A percentile compares a stretch with the other conserved stretches of the same genome.
These are phyloP conservation scores for Microcos paniculata DNA, from an alignment of 345 rosid genomes.

Conservation along the genomic window DNA sequence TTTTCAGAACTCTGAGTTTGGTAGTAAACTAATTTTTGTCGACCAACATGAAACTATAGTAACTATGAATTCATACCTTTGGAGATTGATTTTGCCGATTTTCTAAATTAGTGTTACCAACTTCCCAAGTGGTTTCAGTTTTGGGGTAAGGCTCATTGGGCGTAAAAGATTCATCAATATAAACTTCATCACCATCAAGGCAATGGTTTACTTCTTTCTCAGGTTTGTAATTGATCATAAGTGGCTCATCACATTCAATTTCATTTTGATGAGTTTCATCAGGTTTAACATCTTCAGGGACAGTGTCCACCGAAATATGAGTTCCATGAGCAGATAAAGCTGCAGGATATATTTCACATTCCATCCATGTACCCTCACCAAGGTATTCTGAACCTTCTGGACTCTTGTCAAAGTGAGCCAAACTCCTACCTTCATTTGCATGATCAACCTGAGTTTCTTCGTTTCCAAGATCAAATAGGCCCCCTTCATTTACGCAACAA, in stretches of 20 bases:
- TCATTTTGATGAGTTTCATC: slow-evolving; percentile 28
- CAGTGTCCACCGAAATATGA: slow-evolving; percentile 25
- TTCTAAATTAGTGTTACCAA: slow-evolving; percentile 17
- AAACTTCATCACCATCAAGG: slow-evolving; percentile 16
- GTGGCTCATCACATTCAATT: slow-evolving; percentile 14
- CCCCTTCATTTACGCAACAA: slow-evolving; percentile 27
- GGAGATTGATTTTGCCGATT: slow-evolving; percentile 23
- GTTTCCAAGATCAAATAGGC: slow-evolving; percentile 20
- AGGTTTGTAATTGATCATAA: slow-evolving; percentile 16
- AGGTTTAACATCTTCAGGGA: slow-evolving; percentile 18
- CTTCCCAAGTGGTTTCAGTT: slow-evolving; percentile 11
- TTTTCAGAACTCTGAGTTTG: neutral
- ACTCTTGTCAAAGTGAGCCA: slow-evolving; percentile 45
- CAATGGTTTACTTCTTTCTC: slow-evolving; percentile 20
- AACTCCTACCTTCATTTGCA: slow-evolving; percentile 27
- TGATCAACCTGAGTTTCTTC: slow-evolving; percentile 6
- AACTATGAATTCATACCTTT: slow-evolving; percentile 33
- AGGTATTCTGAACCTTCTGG: slow-evolving; percentile 40
- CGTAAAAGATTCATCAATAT: slow-evolving; percentile 17
- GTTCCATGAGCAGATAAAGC: slow-evolving; percentile 23
- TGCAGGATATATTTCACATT: slow-evolving; percentile 30
- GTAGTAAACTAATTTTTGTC: neutral
- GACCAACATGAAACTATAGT: neutral
- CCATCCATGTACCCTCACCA: slow-evolving; percentile 24
- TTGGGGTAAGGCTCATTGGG: slow-evolving; percentile 13